Conservation (phyloP, 768 basidiomycete species). For the Pleurotus ostreatus region DNA sequence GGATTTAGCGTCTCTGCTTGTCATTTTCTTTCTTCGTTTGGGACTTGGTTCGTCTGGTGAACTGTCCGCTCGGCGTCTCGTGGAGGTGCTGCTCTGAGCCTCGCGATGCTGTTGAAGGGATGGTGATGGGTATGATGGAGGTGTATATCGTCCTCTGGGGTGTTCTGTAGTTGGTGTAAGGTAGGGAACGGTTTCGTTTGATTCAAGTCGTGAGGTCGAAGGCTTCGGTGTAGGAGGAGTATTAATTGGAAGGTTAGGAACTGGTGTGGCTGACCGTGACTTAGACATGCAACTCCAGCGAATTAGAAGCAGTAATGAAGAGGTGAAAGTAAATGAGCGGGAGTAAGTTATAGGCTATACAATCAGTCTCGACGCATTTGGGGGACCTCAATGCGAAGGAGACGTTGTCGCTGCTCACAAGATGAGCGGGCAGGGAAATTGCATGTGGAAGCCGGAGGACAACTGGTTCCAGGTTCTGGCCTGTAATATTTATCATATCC, state of each 20-base stretch:
- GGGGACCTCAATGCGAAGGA: conserved; percentile 22
- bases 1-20: conserved; percentile 15
- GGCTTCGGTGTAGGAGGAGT: conserved; percentile 25
- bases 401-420: conserved; percentile 23
- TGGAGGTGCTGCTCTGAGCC: conserved; percentile 16
- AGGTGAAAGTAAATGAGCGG: conserved; percentile 27
- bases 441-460: conserved; percentile 17
- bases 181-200: conserved; percentile 32
- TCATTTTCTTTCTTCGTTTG: conserved; percentile 32
- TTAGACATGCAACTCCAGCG: conserved; percentile 42
- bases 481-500: conserved; percentile 17
- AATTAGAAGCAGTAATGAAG: conserved; percentile 16
- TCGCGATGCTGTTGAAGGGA: background rate
- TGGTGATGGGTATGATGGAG: conserved; percentile 8
- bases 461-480: conserved; percentile 13
- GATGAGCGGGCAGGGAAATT: conserved; percentile 14
- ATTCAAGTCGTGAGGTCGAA: conserved; percentile 39
- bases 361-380: conserved; percentile 37
- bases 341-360: conserved; percentile 35
- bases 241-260: conserved; percentile 38
- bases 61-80: conserved; percentile 22
- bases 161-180: conserved; percentile 14
- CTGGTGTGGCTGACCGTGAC: conserved; percentile 42
- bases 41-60: conserved; percentile 35
- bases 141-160: conserved; percentile 12